Evolutionary conservation across 2,329 filamentous ascomycete species (phyloP), one percentile per base, ranked within the genome.

Genomic region (Pseudopithomyces maydicus): DNA sequence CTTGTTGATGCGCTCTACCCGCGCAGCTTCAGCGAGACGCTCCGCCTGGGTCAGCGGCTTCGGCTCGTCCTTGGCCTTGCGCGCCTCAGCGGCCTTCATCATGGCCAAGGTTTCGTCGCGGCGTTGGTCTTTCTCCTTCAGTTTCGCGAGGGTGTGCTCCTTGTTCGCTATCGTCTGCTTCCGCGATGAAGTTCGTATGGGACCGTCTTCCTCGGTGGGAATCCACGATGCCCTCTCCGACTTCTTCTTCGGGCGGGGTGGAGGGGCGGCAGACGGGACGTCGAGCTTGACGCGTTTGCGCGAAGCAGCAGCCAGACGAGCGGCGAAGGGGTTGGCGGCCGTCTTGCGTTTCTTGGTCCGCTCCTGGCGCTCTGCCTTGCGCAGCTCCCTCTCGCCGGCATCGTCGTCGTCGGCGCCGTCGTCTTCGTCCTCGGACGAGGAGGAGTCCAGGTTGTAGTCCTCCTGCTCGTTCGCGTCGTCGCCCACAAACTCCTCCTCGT

Each of bases 1-100:
- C 65, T 89, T 85, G 75, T 99, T 97, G 67, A 88, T 83, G 75
- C 90, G 89, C 77, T 98, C 95, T 6, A 96, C 88, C 51, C 88
- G 80, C 17, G 89, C 91, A 1, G 93, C 93, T 76, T 96, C 91
- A 26, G 86, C 88, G 26, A 97, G 82, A 36, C 92, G 85, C 73
- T 98, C 89, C 43, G 86, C 91, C 76, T 97, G 94, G 6, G 92
- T 96, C 86, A 96, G 87, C 26, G 89, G 84, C 56, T 89, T 90
- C 53, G 91, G 90, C 76, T 92, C 91, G 61, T 87, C 79, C 53
- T 90, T 90, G 61, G 89, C 88, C 65, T 91, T 85, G 50, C 82
- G 79, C 66, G 82, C 82, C 59, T 85, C 84, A 8, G 86, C 84
- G 59, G 83, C 80, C 68, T 85, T 83, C 83, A 88, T 87, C 55